Evolutionary conservation across 176 grass and related monocot genomes (phyloP).

Genomic region (Eragrostis nindensis): DNA sequence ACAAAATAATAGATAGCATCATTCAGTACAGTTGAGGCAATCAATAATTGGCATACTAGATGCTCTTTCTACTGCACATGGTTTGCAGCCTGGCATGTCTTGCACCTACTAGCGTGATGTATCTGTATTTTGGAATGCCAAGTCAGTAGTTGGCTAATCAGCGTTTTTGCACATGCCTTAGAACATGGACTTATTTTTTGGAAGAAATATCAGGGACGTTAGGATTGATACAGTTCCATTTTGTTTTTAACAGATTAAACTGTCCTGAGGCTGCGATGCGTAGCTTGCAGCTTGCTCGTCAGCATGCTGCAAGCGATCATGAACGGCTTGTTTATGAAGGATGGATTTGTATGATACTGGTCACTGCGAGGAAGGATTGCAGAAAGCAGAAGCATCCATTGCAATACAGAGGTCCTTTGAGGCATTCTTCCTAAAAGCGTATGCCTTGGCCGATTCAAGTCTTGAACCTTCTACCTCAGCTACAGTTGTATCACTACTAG

Average conservation of each 20-base stretch:
- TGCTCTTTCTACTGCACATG: conserved; percentile 43
- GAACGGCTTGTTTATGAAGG: conserved; percentile 88
- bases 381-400: conserved; percentile 86
- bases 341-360: conserved; percentile 98
- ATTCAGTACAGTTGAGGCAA: conserved; percentile 7
- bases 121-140: conserved; percentile 47
- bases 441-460: conserved; percentile 83
- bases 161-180: conserved; percentile 43
- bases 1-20: conserved; percentile 41
- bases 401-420: conserved; percentile 90
- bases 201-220: not conserved
- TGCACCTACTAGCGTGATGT: conserved; percentile 20
- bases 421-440: conserved; percentile 95
- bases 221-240: conserved; percentile 30
- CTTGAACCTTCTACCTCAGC: conserved; percentile 74
- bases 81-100: conserved; percentile 32
- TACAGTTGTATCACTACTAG: conserved; percentile 81
- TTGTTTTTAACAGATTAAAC: conserved; percentile 59
- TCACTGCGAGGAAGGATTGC: conserved; percentile 82
- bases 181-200: not conserved
- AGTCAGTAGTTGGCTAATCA: conserved; percentile 17
- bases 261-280: conserved; percentile 90
- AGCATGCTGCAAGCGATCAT: conserved; percentile 72
- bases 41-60: conserved; percentile 33
- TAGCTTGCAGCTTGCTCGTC: conserved; percentile 80